Percentiles rank a stretch among this genome's conserved stretches.
These are phyloP conservation scores for Ammopiptanthus mongolicus DNA, from an alignment of 306 rosid species.

Conservation along the genomic window DNA sequence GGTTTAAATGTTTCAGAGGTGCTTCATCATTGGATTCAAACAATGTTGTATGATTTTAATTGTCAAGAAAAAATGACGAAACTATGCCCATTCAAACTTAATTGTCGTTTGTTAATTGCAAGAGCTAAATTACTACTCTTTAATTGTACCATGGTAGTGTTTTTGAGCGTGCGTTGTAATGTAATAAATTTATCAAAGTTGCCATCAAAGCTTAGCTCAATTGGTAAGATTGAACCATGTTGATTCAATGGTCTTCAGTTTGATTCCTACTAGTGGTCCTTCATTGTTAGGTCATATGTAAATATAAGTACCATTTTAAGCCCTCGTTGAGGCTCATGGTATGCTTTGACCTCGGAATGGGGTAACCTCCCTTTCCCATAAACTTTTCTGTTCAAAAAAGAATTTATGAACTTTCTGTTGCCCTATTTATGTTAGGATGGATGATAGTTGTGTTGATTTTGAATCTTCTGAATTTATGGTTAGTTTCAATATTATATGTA, in stretches of 20 bases:
- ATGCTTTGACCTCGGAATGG: background rate
- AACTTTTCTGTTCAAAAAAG: background rate
- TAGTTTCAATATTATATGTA: conserved; percentile 28
- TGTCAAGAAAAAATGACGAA: background rate
- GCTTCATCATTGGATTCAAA: background rate
- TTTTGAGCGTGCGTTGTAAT: background rate
- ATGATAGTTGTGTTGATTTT: conserved; percentile 2
- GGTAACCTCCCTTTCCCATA: background rate
- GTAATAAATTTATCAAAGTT: background rate
- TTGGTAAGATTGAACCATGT: background rate
- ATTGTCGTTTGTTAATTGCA: background rate
- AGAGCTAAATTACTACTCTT: background rate
- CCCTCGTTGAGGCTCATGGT: background rate
- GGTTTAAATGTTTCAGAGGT: background rate
- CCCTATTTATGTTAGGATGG: background rate
- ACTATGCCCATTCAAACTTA: background rate
- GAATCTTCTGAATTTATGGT: background rate
- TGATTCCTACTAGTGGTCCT: background rate
- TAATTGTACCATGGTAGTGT: background rate
- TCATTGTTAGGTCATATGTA: background rate
- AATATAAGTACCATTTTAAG: background rate
- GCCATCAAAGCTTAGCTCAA: background rate
- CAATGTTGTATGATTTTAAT: background rate
- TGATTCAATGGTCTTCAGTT: background rate
- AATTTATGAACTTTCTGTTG: background rate